Evolutionary conservation across 2,329 filamentous ascomycete species (phyloP), one percentile per base, ranked within the genome.

Genomic region (Colletotrichum echinochloae): DNA sequence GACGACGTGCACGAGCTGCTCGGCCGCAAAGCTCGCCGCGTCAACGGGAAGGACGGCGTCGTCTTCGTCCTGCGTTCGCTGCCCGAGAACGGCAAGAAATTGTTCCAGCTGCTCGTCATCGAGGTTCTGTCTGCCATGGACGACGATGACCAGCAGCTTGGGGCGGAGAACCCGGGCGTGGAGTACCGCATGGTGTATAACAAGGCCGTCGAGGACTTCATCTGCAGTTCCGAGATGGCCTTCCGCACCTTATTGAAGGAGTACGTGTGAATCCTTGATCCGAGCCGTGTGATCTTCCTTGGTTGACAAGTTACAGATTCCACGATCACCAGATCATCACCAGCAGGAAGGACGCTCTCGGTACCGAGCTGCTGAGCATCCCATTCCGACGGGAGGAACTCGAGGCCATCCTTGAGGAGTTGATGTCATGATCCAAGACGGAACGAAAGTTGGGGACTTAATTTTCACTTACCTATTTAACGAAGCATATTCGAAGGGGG

Each of bases 271-370:
- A 23, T 44, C 23, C 49, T 23, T n/a, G 52, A 5, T 26, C 26
- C 23, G 30, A 65, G 59, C 67, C 28, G 23, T 44, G 5, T 49
- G 20, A 23, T 12, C 16, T 33, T 30, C 14, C 16, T 33, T 30
- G 7, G 49, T 28, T 69, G 59, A 67, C 20, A n/a, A 60, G 5
- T 33, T 33, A 18, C 74, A 92, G 90, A 81, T 96, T 99, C 80
- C 94, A 98, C 78, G 96, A 99, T 77, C 96, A 99, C 83, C 94
- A 98, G 78, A 98, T 99, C 90, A 92, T 99, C 73, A 94, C 94
- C 65, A 97, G 93, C 72, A 89, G 91, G 72, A 95, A 95, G 78
- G 95, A 99, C 79, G 88, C 89, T 0, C 84, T 95, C 66, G 96
- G 96, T 3, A 95, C 92, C 2, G 96, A 98, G 79, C 84, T 96